Evolutionary conservation across 2,329 filamentous ascomycete genomes (phyloP).

Genomic region (Scopulariopsis brevicaulis): DNA sequence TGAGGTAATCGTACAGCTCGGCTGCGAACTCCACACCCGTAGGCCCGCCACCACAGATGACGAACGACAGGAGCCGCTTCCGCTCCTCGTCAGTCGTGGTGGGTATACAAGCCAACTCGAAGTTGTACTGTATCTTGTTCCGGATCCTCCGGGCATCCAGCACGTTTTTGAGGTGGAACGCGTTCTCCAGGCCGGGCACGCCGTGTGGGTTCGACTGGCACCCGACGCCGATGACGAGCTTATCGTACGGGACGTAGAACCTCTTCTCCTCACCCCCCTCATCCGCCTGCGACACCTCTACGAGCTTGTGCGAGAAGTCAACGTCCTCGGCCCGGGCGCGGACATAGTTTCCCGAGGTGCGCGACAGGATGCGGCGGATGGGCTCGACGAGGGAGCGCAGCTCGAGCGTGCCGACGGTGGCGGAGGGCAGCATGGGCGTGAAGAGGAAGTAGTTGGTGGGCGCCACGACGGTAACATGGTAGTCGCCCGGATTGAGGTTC

Average conservation of each 20-base stretch:
- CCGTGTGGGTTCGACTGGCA: constrained; percentile 92
- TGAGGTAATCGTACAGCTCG: constrained; percentile 89
- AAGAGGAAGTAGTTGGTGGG: constrained; percentile 96
- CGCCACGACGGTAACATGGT: constrained; percentile 90
- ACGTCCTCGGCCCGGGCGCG: constrained; percentile 80
- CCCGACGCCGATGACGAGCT: constrained; percentile 84
- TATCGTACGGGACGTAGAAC: constrained; percentile 97
- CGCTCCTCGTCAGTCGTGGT: constrained; percentile 85
- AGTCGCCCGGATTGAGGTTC: constrained; percentile 78
- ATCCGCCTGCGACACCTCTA: constrained; percentile 72
- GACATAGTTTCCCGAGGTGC: constrained; percentile 78
- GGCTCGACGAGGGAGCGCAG: constrained; percentile 87
- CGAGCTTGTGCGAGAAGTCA: constrained; percentile 81
- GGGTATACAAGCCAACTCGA: constrained; percentile 85
- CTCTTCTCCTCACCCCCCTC: constrained; percentile 58
- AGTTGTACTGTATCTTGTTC: constrained; percentile 77
- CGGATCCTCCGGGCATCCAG: constrained; percentile 83
- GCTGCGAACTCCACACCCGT: constrained; percentile 97
- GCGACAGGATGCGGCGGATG: constrained; percentile 69
- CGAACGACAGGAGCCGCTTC: constrained; percentile 79
- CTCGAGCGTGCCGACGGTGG: constrained; percentile 90
- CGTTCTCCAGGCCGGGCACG: constrained; percentile 87
- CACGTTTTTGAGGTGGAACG: constrained; percentile 91
- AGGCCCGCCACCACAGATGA: constrained; percentile 88
- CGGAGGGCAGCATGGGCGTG: constrained; percentile 94